Evolutionary conservation across 2,329 filamentous ascomycete species (phyloP).

Genomic region (Penicillium olsonii): DNA sequence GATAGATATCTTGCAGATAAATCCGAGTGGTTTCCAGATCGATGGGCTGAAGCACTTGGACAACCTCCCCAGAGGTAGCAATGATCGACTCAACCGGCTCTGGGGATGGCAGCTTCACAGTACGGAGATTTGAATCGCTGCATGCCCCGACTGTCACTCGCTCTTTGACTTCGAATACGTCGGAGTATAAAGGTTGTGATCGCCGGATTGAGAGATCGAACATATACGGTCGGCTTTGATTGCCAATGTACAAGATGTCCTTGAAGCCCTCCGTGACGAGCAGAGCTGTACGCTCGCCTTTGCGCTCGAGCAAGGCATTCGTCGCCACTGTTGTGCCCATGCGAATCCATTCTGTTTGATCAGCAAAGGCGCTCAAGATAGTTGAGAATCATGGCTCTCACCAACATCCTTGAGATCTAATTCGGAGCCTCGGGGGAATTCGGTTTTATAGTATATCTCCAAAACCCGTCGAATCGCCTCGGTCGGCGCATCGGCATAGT

Average conservation of each 20-base stretch:
- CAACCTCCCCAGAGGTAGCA: conserved; percentile 58
- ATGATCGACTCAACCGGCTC: not conserved
- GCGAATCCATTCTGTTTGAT: conserved; percentile 56
- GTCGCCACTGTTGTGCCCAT: conserved; percentile 93
- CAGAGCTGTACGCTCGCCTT: conserved; percentile 22
- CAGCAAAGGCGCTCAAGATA: not conserved
- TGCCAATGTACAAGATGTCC: conserved; percentile 81
- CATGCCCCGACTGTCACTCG: conserved; percentile 48
- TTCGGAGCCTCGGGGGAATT: conserved; percentile 15
- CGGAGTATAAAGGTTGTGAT: conserved; percentile 56
- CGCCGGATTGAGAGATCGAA: conserved; percentile 82
- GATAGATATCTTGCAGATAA: conserved; percentile 65
- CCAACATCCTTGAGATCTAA: conserved; percentile 17
- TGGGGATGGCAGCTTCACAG: conserved; percentile 2
- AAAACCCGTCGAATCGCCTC: conserved; percentile 87
- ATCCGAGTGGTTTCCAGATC: conserved; percentile 51
- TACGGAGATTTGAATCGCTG: conserved; percentile 24
- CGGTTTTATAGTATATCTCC: conserved; percentile 15
- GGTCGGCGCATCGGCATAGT: conserved; percentile 87
- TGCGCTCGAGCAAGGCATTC: conserved; percentile 63
- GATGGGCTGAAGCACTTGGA: conserved; percentile 81
- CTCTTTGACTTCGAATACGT: conserved; percentile 27
- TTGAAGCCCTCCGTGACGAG: conserved; percentile 74
- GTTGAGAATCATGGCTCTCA: not conserved
- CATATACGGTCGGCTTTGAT: conserved; percentile 80